Evolutionary conservation across 2,329 filamentous ascomycete genomes (phyloP), one percentile per base, ranked within the genome.

Genomic region (Penicillium sp.): DNA sequence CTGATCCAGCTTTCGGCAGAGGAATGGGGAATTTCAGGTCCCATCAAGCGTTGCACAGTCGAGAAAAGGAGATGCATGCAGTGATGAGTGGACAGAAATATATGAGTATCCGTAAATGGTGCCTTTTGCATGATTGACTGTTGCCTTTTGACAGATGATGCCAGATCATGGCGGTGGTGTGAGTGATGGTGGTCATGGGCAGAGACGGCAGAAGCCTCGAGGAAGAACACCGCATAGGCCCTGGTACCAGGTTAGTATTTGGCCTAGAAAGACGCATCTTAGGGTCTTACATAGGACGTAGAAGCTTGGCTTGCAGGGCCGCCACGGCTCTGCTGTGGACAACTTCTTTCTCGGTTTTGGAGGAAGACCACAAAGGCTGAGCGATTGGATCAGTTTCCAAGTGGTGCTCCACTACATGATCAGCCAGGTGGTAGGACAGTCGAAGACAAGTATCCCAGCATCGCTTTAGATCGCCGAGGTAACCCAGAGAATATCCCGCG

Each of bases 401-500:
- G 49, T 67, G 64, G 40, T 65, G 57, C 2, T 53, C 58, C 36
- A 67, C 55, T 5, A 58, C 53, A 40, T 66, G 57, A 16, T 63
- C 62, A 13, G 66, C 64, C 14, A 68, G 46, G 27, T 67, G 59
- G 43, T 63, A 63, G n/a, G 64, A 67, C 2, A 68, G 54, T 14
- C 55, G 56, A 43, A 68, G 57, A 22, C 66, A 68, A 9, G 66
- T 68, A 24, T 32, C 47, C 66, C 66, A 68, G 47, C 65, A 68
- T 36, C 62, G 52, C 14, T 54, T 58, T 2, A 68, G 50, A 36
- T 67, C 64, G 4, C 57, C 55, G 14, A 68, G 42, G 47, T 68
- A 68, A 11, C 56, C 63, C 18, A 68, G 56, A n/a, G 64, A 63
- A 43, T 68, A 66, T n/a, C 63, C 57, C 11, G 62, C 63, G 22